phyloP scores from a whole-genome alignment of 2,329 filamentous ascomycete genomes.

The Cordyceps farinosa region DNA sequence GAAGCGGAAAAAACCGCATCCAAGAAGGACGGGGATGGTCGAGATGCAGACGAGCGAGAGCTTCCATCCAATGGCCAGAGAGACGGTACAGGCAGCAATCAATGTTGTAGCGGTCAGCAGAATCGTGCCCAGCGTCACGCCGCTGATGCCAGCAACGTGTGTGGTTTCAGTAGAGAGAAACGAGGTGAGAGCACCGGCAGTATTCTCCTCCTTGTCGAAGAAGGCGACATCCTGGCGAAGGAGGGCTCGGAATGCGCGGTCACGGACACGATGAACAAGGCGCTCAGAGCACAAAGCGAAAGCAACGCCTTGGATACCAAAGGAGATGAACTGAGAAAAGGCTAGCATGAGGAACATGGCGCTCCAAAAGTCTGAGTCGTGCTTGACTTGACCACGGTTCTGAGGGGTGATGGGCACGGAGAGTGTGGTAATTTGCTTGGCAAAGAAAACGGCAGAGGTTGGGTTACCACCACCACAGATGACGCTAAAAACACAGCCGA shows the following conservation, averaged over 20 bases:
- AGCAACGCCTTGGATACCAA: constrained; percentile 63
- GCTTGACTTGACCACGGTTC: constrained; percentile 56
- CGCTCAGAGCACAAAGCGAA: constrained; percentile 87
- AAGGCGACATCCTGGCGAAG: constrained; percentile 90
- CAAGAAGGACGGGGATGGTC: constrained; percentile 72
- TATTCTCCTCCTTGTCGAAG: constrained; percentile 88
- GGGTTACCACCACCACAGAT: constrained; percentile 81
- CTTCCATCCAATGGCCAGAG: constrained; percentile 81
- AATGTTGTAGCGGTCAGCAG: constrained; percentile 78
- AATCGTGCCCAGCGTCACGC: constrained; percentile 81
- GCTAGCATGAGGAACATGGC: constrained; percentile 86
- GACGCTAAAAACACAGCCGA: constrained; percentile 69
- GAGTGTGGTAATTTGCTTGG: constrained; percentile 77
- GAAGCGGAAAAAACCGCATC: constrained; percentile 84
- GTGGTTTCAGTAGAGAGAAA: constrained; percentile 89
- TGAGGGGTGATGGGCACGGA: constrained; percentile 48
- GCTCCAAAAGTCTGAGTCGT: constrained; percentile 79
- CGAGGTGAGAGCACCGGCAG: constrained; percentile 80
- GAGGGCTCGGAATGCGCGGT: constrained; percentile 79
- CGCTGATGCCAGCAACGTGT: constrained; percentile 81
- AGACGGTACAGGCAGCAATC: constrained; percentile 65
- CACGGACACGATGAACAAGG: constrained; percentile 77
- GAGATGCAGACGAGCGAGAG: constrained; percentile 77
- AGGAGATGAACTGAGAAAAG: constrained; percentile 67
- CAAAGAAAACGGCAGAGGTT: constrained; percentile 70